These are phyloP conservation scores for Moesziomyces globuligerus DNA, from an alignment of 1,284 basidiomycete genomes.

Conservation along the genomic window DNA sequence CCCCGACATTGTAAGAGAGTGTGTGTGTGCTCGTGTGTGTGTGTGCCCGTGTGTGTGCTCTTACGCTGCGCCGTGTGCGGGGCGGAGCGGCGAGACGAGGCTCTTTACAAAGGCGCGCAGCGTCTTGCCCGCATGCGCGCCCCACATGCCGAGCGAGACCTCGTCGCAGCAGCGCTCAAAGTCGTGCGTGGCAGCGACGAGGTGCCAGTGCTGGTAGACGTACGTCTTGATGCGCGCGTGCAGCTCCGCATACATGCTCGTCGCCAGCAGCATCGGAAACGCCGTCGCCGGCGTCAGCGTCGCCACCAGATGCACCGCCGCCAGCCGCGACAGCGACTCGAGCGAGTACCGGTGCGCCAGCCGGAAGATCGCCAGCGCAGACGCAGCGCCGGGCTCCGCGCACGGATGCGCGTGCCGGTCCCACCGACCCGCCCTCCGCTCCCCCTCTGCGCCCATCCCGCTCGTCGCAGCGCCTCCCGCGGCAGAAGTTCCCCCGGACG, in stretches of 20 bases:
- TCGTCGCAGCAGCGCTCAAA: constrained; percentile 65
- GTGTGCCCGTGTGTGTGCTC: too few relatives aligned
- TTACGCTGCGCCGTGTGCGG: too few relatives aligned
- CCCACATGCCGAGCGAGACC: constrained; percentile 59
- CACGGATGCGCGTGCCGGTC: constrained; percentile 83
- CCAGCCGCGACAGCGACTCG: constrained; percentile 75
- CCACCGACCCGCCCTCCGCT: too few relatives aligned
- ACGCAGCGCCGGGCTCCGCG: constrained; percentile 68
- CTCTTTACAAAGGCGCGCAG: constrained; percentile 41
- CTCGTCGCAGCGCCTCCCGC: background rate
- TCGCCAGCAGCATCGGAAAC: constrained; percentile 77
- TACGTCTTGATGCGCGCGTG: constrained; percentile 58
- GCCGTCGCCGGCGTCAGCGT: constrained; percentile 78
- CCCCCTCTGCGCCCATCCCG: background rate
- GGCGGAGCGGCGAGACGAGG: background rate
- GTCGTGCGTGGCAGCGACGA: constrained; percentile 49
- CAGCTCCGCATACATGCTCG: constrained; percentile 54
- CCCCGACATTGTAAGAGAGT: too few relatives aligned
- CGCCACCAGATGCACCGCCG: constrained; percentile 79
- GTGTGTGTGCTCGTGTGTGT: too few relatives aligned
- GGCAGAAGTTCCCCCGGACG: constrained; percentile 3
- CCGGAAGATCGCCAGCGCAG: constrained; percentile 79
- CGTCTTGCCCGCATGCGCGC: constrained; percentile 48
- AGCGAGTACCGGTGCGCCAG: constrained; percentile 82
- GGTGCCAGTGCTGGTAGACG: constrained; percentile 60